Conservation (phyloP, 495 filamentous ascomycete species). For the Neurospora cerealis region DNA sequence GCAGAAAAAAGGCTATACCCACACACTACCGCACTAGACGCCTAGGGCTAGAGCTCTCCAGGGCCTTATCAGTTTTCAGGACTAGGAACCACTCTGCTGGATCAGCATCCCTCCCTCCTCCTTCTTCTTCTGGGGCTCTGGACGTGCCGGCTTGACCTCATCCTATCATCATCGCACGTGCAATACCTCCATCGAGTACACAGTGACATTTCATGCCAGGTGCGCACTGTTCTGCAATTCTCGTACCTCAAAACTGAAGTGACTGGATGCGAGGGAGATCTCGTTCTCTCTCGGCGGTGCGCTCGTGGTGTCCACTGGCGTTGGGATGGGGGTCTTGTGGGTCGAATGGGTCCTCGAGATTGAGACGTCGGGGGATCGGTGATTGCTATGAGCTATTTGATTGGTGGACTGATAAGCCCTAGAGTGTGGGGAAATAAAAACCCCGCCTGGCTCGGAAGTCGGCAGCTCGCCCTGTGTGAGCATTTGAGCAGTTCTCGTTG, state of each 20-base stretch:
- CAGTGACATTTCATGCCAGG: neutral
- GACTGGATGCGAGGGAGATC: neutral
- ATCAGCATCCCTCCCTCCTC: neutral
- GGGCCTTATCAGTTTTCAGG: neutral
- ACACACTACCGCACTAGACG: neutral
- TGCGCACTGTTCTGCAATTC: neutral
- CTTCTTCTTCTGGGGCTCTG: neutral
- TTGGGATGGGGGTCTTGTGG: neutral
- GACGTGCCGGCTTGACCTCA: neutral
- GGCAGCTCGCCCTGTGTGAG: slow-evolving; percentile 3
- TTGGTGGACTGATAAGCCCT: neutral
- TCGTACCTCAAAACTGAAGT: neutral
- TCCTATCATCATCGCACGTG: neutral
- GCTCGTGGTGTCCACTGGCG: neutral
- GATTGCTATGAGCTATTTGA: neutral
- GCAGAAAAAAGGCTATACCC: neutral
- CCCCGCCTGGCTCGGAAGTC: slow-evolving; percentile 2
- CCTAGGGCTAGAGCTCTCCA: neutral
- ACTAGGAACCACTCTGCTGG: neutral
- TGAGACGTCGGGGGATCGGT: neutral
- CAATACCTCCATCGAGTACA: neutral
- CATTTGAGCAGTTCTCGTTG: neutral
- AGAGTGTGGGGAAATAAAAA: neutral
- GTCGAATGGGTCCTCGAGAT: neutral
- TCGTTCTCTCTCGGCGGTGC: neutral